phyloP scores from a whole-genome alignment of 1,139 yeast species.

The Cylindricascospora bacillispora region DNA sequence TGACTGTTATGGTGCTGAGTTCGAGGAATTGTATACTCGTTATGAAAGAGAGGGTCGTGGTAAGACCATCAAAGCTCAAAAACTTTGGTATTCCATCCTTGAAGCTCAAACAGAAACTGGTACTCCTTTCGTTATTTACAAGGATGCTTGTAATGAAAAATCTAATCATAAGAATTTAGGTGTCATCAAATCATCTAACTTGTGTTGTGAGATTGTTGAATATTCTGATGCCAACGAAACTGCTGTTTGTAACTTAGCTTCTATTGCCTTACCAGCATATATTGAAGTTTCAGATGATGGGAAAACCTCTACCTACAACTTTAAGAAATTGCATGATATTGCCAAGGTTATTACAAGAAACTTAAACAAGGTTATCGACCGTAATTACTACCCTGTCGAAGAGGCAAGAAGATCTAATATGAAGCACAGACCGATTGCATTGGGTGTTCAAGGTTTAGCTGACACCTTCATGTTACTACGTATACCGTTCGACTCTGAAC shows the following conservation, averaged over 20 bases:
- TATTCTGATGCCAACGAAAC: conserved; percentile 77
- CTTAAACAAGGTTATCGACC: conserved; percentile 65
- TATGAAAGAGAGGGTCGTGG: conserved; percentile 39
- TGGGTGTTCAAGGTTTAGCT: conserved; percentile 87
- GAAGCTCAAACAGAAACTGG: conserved; percentile 92
- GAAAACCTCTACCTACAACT: conserved; percentile 45
- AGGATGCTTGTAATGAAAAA: conserved; percentile 75
- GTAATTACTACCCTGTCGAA: conserved; percentile 63
- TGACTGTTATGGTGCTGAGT: conserved; percentile 73
- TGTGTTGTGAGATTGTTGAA: conserved; percentile 86
- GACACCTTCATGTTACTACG: conserved; percentile 66
- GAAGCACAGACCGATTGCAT: conserved; percentile 72
- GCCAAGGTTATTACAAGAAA: conserved; percentile 63
- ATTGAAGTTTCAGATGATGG: conserved; percentile 31
- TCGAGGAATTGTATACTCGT: conserved; percentile 49
- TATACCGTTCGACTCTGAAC: conserved; percentile 65
- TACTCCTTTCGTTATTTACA: conserved; percentile 82
- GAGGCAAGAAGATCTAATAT: conserved; percentile 57
- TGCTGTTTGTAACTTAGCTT: conserved; percentile 84
- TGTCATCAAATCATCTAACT: conserved; percentile 72
- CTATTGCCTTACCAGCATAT: conserved; percentile 70
- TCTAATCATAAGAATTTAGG: conserved; percentile 82
- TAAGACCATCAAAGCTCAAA: conserved; percentile 56
- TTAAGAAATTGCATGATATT: conserved; percentile 55
- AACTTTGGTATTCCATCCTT: conserved; percentile 73